phyloP scores from a whole-genome alignment of 352 stramenopile genomes.

The Pythium inflatum region DNA sequence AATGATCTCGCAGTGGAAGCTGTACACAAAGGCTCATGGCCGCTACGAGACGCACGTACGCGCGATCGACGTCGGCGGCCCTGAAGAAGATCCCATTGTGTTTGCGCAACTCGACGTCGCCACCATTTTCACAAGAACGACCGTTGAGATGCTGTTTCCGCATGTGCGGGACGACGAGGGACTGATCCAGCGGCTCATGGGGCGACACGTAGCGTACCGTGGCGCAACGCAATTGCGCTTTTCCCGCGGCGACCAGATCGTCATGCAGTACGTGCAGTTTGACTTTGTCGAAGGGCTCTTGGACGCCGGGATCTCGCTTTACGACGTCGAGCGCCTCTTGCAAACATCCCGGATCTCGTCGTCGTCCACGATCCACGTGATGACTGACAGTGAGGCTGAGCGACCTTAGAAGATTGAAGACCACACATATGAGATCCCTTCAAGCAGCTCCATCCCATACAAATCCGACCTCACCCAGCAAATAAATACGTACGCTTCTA shows the following conservation, averaged over 20 bases:
- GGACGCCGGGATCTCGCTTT: not conserved
- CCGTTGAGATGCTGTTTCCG: constrained; percentile 10
- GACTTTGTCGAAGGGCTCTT: constrained; percentile 11
- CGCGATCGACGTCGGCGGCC: not conserved
- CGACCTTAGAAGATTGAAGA: too few species aligned
- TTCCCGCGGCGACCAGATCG: constrained; percentile 6
- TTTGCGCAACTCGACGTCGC: not conserved
- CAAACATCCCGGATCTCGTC: not conserved
- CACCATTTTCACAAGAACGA: constrained; percentile 1
- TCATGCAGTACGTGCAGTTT: constrained; percentile 10
- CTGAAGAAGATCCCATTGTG: constrained; percentile 11
- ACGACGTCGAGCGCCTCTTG: constrained; percentile 13
- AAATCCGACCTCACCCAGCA: too few species aligned
- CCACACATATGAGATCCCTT: too few species aligned
- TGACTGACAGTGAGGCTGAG: too few species aligned
- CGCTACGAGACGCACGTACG: not conserved
- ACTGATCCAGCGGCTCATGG: constrained; percentile 18
- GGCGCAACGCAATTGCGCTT: constrained; percentile 18
- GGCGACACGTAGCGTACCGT: not conserved
- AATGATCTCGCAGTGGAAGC: constrained; percentile 17
- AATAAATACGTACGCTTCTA: too few species aligned
- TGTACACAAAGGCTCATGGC: not conserved
- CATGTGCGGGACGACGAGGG: not conserved
- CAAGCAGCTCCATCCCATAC: too few species aligned
- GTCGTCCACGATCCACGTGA: constrained; percentile 6